Base-by-base conservation (phyloP, 768 basidiomycete species). In the Grammothele lineata region DNA sequence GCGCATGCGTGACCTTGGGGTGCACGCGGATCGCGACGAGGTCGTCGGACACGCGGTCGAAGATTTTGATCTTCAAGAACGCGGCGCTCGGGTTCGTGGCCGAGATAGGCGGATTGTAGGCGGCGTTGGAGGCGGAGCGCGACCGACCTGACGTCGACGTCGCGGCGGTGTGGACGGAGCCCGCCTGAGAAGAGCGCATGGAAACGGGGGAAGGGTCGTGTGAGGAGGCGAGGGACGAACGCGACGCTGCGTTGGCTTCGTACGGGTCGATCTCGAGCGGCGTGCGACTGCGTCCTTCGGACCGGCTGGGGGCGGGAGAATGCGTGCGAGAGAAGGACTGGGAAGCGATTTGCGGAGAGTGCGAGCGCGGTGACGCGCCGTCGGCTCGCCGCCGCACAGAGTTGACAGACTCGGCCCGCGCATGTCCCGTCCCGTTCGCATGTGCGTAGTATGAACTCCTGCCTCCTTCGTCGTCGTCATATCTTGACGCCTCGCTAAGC, bases 1-100 rank as follows among this genome's bases (percentile, higher is more conserved):
- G 92, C 9, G 67, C 71, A 59, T 89, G 86, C 7, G 87, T 82
- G 33, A 98, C 93, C 42, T 77, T 80, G 19, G 96, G 96, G 62
- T 95, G 93, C 23, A 98, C 95, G 12, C 96, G 84, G 46, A 98
- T 96, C 4, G 96, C 96, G 53, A 98, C 92, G 45, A 98, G 71
- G 65, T 99, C 96, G 62, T 98, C 94, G 21, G 92, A 85, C 46
- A 85, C 75, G 32, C 89, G 81, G 68, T 96, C 90, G 64, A 96
- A 96, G 37, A 99, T 92, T 70, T 99, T 99, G 70, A 99, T 96
- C 71, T 98, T 99, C 56, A 98, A 78, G 67, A 93, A 98, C 19
- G 94, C 88, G 12, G 84, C 81, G 60, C 89, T 85, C 5, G 83
- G 81, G 53, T 87, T 88, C 37, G 76, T 77, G 15, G 83, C 80